Evolutionary conservation across 2,329 filamentous ascomycete species (phyloP).

Genomic region (Emydomyces testavorans): DNA sequence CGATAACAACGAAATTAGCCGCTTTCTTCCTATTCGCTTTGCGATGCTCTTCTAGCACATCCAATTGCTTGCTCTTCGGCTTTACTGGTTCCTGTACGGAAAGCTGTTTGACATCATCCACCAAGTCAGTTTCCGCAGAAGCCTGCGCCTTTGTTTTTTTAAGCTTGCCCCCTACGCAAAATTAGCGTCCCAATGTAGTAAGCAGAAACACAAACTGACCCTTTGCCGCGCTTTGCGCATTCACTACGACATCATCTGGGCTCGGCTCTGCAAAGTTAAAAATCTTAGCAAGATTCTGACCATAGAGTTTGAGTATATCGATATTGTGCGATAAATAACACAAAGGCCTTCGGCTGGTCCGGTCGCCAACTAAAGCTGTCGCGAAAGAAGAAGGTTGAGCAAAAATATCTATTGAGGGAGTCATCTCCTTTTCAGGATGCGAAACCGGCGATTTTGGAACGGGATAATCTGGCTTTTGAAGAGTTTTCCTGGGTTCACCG

Average conservation of each 20-base stretch:
- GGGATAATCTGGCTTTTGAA: background rate
- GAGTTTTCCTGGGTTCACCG: background rate
- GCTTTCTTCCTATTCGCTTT: conserved; percentile 65
- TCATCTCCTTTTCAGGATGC: background rate
- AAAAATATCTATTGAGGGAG: conserved; percentile 24
- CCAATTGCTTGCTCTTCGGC: conserved; percentile 62
- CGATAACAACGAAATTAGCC: conserved; percentile 85
- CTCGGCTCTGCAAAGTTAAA: conserved; percentile 70
- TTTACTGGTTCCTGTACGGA: conserved; percentile 41
- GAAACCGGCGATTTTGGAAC: background rate
- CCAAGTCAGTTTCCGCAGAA: conserved; percentile 32
- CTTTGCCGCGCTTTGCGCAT: conserved; percentile 66
- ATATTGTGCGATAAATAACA: background rate
- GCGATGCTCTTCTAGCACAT: conserved; percentile 71
- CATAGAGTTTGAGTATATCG: conserved; percentile 23
- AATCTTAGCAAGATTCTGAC: conserved; percentile 33
- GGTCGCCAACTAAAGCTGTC: conserved; percentile 31
- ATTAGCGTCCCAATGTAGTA: conserved; percentile 25
- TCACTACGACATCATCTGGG: conserved; percentile 78
- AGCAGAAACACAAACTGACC: conserved; percentile 47
- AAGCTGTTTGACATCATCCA: conserved; percentile 39
- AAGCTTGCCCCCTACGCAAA: conserved; percentile 35
- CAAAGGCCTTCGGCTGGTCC: conserved; percentile 1
- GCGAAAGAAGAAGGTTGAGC: conserved; percentile 44
- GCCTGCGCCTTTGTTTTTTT: conserved; percentile 30